Base-by-base conservation (phyloP, 2,329 filamentous ascomycete species). In the Tolypocladium album region DNA sequence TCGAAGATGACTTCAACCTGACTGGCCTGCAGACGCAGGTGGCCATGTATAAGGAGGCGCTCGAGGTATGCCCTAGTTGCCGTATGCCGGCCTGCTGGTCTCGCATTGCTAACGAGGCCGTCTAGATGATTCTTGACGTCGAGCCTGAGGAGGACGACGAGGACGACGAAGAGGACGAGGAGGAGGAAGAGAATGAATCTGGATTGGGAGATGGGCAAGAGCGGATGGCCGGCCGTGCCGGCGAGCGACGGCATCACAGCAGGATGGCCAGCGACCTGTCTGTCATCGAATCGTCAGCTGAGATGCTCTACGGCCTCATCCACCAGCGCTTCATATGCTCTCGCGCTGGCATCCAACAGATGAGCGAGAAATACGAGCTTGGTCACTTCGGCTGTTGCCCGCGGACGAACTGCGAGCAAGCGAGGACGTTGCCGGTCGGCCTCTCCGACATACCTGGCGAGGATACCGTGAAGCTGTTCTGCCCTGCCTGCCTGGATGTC, bases 1-100 rank as follows among this genome's bases (percentile, higher is more conserved):
- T 99, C 71, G 94, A 99, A 75, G 94, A 99, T 85, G 94, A 99
- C 75, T 99, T 99, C 82, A 99, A 99, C 76, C 81, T 99, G 65
- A 99, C 94, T 0, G 94, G 94, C 57, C 81, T 99, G 69, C 92
- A 96, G 75, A 89, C 88, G 62, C 93, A 97, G 77, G 94, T 99
- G 58, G 88, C 91, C 64, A 96, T 97, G 90, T 99, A 99, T 76
- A 99, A 97, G 76, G 94, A 99, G 77, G 94, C 94, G 15, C 79
- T 99, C 64, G 94, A 99, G 80, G 85, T 87, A 76, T 58, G 69
- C 63, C 50, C 6, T 20, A 58, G 38, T 47, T 52, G 36, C 39
- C 42, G 56, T 34, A 15, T 58, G 42, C 24, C 15, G 6, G 20
- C 56, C 50, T 24, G n/a, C 15, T 47, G 22, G n/a, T 38, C 22